Evolutionary conservation across 805 yeast genomes (phyloP), one percentile per base, ranked within the genome.

Genomic region (Zygoascus biomembranicola): DNA sequence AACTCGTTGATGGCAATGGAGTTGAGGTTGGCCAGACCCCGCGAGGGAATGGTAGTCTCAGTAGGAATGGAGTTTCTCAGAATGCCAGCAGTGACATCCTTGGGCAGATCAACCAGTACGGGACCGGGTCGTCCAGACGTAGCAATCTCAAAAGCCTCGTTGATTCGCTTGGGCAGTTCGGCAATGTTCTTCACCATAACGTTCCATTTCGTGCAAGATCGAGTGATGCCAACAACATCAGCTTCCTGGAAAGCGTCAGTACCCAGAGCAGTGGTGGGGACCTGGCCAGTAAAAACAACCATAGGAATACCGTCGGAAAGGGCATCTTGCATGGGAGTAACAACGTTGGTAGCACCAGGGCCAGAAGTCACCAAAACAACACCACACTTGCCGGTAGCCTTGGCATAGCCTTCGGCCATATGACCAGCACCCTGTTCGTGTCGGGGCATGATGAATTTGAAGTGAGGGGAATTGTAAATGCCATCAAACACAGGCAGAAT

Each of bases 371-470:
- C 99, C 64, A 94, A 76, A 49, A 94, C 98, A 59, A 94, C 95
- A 74, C 99, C 99, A 13, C 97, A 95, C 72, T 88, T 94, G 55
- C 98, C 99, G 18, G 82, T 73, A 43, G 96, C 99, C 61, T 95
- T 79, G 53, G 99, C 97, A 63, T 94, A 94, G 56, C 99, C 99
- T 74, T 94, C 97, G 53, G 99, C 99, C 98, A 94, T 94, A 73
- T 94, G 99, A 51, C 99, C 99, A 16, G 98, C 99, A 69, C 99
- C 99, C 73, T 94, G 99, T 72, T 94, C 99, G 70, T 94, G 98
- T 65, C 95, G 81, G 49, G 99, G 99, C 59, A 94, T 75, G 53
- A 94, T 87, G 67, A 94, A 94, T 62, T 84, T 81, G 77, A 94
- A 92, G 65, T 86, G 81, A 54, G 84, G 82, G 19, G 96, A 87